These are phyloP conservation scores for Schizosaccharomyces versatilis DNA, from an alignment of 1,139 yeast species.

Conservation along the genomic window DNA sequence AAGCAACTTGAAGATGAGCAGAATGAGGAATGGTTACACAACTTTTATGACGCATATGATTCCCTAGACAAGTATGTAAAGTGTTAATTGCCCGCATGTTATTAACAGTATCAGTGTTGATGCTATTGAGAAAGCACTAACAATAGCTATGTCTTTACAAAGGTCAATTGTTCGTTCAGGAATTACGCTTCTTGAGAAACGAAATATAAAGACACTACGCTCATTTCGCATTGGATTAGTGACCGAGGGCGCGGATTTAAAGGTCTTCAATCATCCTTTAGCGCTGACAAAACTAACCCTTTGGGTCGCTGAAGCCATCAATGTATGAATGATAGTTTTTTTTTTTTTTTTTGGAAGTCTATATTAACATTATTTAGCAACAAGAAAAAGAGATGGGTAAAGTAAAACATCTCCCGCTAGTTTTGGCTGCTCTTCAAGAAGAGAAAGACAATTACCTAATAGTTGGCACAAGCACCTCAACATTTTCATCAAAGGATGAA, in stretches of 20 bases:
- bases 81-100: background rate
- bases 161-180: constrained; percentile 76
- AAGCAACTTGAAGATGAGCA: constrained; percentile 7
- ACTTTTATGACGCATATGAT: constrained; percentile 94
- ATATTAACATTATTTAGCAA: constrained; percentile 4
- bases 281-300: constrained; percentile 64
- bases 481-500: constrained; percentile 25
- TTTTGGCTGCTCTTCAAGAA: constrained; percentile 64
- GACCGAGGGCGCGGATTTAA: constrained; percentile 71
- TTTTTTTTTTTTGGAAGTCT: background rate
- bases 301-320: constrained; percentile 50
- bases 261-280: constrained; percentile 61
- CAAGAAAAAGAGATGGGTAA: constrained; percentile 10
- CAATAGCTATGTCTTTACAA: constrained; percentile 61
- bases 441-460: constrained; percentile 63
- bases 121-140: constrained; percentile 44
- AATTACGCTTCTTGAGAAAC: constrained; percentile 64
- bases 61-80: constrained; percentile 33
- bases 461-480: constrained; percentile 44
- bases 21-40: constrained; percentile 54
- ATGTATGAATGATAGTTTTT: constrained; percentile 1
- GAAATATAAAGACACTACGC: constrained; percentile 53
- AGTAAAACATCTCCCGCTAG: constrained; percentile 37
- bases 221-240: constrained; percentile 70
- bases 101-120: constrained; percentile 27